Base-by-base conservation (phyloP, 1,284 basidiomycete species). In the Trichosporon ovoides region DNA sequence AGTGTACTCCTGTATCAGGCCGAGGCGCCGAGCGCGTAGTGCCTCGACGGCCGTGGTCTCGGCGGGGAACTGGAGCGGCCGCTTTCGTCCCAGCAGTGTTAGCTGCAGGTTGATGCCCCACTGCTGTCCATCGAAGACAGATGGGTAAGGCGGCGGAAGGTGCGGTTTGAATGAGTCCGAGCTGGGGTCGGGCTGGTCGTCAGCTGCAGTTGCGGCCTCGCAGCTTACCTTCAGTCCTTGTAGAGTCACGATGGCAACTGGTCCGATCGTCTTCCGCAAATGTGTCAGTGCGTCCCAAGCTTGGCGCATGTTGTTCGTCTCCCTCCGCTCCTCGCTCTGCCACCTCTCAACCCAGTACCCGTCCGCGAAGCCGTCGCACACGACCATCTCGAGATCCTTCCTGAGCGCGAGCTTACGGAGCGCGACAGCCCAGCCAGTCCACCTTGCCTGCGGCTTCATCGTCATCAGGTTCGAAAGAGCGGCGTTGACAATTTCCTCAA, bases 321-420 rank as follows among this genome's bases (percentile, higher is more conserved):
- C 38, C 20, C 43, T 37, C 4, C 55, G 38, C 20, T 68, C 61
- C 58, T 77, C 75, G 5, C 69, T 68, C 0, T 61, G 57, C 69
- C 70, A 73, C 37, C 72, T 50, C 19, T 73, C 63, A 0, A 70
- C 68, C 67, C 73, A 77, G 58, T 67, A 74, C 1, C 66, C 66
- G 53, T 75, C 72, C 5, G 59, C 66, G 33, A 78, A 67, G 3
- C 75, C 76, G 53, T 78, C 76, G 22, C 70, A 63, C 7, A 72
- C 59, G 1, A 77, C 59, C 22, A 76, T 36, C 46, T 66, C 67
- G 10, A 43, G 52, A 9, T 52, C 51, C 22, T 19, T 52, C 10
- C 33, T 48, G 60, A 33, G 52, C 16, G 5, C 56, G 1, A 73
- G 16, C 2, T 55, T 52, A 35, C 58, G 55, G 5, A 76, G 54